These are phyloP conservation scores for Kickxella alabastrina DNA, from an alignment of 192 early-diverging fungal species.

Conservation along the genomic window DNA sequence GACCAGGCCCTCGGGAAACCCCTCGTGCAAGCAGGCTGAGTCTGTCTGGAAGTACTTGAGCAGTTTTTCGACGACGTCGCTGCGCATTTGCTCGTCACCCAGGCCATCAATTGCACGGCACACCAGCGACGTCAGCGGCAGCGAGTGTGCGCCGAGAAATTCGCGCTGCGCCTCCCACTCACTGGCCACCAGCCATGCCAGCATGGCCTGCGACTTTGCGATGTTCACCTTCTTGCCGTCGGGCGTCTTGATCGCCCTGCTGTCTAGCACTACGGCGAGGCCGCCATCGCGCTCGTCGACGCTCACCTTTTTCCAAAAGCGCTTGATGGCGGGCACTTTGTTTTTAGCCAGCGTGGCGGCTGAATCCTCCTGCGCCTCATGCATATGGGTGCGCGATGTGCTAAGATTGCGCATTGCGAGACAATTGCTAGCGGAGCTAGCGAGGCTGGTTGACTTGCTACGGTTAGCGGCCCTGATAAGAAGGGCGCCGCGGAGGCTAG, in stretches of 20 bases:
- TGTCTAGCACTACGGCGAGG: constrained; percentile 65
- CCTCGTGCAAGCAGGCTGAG: constrained; percentile 80
- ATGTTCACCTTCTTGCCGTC: constrained; percentile 66
- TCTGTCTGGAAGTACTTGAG: constrained; percentile 85
- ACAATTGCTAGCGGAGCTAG: no score
- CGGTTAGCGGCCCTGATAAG: background rate
- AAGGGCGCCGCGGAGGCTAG: background rate
- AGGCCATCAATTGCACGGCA: constrained; percentile 79
- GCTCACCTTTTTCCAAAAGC: constrained; percentile 40
- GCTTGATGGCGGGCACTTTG: constrained; percentile 35
- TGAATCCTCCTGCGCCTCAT: no score
- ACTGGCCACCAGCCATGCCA: constrained; percentile 81
- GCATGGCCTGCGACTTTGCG: constrained; percentile 49
- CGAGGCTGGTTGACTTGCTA: background rate
- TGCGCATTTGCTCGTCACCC: constrained; percentile 54
- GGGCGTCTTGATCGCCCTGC: constrained; percentile 79
- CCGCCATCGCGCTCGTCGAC: constrained; percentile 46
- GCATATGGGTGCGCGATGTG: constrained; percentile 8
- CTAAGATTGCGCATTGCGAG: constrained; percentile 7
- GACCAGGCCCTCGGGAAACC: constrained; percentile 74
- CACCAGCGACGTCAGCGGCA: constrained; percentile 91
- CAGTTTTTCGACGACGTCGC: constrained; percentile 70
- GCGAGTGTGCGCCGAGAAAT: constrained; percentile 74
- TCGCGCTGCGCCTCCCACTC: constrained; percentile 92
- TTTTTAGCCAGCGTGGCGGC: constrained; percentile 6